These are phyloP conservation scores for Olyra latifolia DNA, from an alignment of 176 grass and related monocot species.

Conservation along the genomic window DNA sequence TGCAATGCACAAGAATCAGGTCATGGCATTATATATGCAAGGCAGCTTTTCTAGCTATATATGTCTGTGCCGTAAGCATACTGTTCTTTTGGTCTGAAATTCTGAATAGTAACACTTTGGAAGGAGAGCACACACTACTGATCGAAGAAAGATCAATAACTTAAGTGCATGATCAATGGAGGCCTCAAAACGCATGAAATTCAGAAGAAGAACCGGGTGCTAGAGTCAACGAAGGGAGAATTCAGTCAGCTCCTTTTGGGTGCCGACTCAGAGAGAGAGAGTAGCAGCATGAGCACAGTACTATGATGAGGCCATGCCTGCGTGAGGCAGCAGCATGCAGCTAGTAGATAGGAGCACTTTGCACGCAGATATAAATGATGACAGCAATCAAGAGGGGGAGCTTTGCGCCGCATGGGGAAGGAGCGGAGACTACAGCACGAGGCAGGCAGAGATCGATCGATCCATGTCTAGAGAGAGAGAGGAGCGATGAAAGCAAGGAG, in stretches of 20 bases:
- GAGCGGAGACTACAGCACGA: slow-evolving; percentile 25
- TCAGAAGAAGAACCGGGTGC: too few relatives aligned
- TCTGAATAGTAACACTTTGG: too few relatives aligned
- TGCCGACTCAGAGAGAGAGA: neutral
- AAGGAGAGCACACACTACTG: too few relatives aligned
- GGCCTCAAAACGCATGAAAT: too few relatives aligned
- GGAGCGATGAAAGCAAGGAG: slow-evolving; percentile 16
- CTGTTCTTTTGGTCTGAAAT: neutral
- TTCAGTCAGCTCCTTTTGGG: too few relatives aligned
- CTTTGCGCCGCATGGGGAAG: slow-evolving; percentile 28
- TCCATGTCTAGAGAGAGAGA: neutral
- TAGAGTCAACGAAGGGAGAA: too few relatives aligned
- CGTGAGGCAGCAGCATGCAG: neutral
- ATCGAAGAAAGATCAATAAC: too few relatives aligned
- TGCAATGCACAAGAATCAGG: neutral
- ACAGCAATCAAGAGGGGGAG: slow-evolving; percentile 20
- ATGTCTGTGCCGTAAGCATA: neutral
- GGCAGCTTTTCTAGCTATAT: neutral
- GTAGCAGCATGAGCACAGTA: neutral
- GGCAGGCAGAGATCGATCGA: neutral
- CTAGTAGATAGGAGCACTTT: neutral
- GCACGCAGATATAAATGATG: slow-evolving; percentile 31
- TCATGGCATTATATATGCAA: neutral
- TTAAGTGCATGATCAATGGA: too few relatives aligned
- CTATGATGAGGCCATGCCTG: neutral